Evolutionary conservation across 495 filamentous ascomycete species (phyloP).

Genomic region (Aspergillus cavernicola): DNA sequence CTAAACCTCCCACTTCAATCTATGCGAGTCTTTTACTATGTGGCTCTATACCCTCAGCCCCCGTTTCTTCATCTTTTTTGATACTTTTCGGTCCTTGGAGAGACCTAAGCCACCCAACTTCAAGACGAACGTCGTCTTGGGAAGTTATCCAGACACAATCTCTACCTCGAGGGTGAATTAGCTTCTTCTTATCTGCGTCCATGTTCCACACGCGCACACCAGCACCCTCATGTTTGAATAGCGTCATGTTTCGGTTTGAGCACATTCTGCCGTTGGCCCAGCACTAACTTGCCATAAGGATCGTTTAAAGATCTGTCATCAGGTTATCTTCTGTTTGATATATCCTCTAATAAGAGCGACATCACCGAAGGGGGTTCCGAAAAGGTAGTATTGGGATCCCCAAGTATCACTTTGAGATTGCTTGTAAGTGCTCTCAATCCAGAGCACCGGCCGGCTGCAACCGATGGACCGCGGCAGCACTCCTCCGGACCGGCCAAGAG

Average conservation of each 20-base stretch:
- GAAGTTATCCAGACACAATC: neutral
- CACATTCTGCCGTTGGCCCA: neutral
- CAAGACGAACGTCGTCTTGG: neutral
- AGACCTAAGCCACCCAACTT: neutral
- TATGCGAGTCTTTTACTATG: conserved; percentile 2
- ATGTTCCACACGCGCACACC: neutral
- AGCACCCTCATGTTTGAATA: neutral
- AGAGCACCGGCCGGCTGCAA: conserved; percentile 14
- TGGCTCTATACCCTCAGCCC: conserved; percentile 7
- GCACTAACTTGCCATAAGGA: neutral
- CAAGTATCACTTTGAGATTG: neutral
- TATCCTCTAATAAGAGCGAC: neutral
- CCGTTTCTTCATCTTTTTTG: neutral
- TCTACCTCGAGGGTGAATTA: too few species aligned
- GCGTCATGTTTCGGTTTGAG: neutral
- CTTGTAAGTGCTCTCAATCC: neutral
- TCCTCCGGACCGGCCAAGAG: conserved; percentile 26
- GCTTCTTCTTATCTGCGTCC: too few species aligned
- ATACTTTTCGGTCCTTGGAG: neutral
- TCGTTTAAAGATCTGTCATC: neutral
- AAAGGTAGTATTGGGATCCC: neutral
- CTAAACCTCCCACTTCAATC: conserved; percentile 1
- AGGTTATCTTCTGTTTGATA: neutral
- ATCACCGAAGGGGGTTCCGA: neutral
- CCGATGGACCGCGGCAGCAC: conserved; percentile 33